These are phyloP conservation scores for Endocarpon pusillum DNA, from an alignment of 495 filamentous ascomycete species.

Conservation along the genomic window DNA sequence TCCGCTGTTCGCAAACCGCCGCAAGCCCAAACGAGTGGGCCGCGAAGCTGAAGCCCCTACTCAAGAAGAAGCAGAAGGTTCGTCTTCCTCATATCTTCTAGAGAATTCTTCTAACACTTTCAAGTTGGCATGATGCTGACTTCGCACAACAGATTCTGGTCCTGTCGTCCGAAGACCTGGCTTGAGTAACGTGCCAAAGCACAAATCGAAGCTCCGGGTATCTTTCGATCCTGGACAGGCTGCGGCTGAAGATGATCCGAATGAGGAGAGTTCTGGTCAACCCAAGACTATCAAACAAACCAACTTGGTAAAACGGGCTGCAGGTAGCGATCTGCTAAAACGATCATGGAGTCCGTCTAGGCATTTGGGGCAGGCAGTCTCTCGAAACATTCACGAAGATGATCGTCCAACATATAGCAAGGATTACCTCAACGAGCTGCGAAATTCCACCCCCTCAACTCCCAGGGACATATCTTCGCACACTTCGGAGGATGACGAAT, in stretches of 20 bases:
- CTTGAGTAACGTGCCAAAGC: constrained; percentile 40
- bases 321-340: constrained; percentile 54
- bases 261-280: background rate
- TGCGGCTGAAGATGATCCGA: constrained; percentile 16
- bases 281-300: background rate
- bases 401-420: constrained; percentile 73
- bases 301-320: constrained; percentile 27
- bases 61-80: constrained; percentile 18
- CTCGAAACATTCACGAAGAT: constrained; percentile 34
- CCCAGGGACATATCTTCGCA: constrained; percentile 37
- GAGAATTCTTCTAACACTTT: background rate
- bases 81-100: too few relatives aligned
- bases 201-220: constrained; percentile 45
- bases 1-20: constrained; percentile 46
- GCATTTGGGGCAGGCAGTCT: too few relatives aligned
- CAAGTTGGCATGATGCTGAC: constrained; percentile 1
- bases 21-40: constrained; percentile 59
- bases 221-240: constrained; percentile 57
- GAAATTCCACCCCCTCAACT: constrained; percentile 62
- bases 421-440: constrained; percentile 72
- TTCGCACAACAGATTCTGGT: constrained; percentile 10
- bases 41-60: constrained; percentile 46
- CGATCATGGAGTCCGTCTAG: constrained; percentile 27
- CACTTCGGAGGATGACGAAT: constrained; percentile 27
- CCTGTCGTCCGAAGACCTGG: constrained; percentile 26